Conservation (phyloP, 139 green algal species). For the Penium margaritaceum region DNA sequence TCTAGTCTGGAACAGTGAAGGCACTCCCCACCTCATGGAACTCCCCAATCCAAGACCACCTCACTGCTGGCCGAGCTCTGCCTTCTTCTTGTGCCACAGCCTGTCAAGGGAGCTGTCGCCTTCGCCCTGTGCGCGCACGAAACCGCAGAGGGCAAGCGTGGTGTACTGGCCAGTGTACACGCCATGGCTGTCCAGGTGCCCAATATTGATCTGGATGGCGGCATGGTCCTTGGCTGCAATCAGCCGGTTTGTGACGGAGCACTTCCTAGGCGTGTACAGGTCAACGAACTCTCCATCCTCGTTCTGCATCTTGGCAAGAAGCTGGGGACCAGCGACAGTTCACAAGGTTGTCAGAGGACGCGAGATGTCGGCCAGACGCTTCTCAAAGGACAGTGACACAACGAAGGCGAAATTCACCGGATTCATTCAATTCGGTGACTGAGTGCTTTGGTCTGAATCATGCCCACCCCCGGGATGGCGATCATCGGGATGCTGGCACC, state of each 20-base stretch:
- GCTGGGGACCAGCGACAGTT: too few relatives aligned
- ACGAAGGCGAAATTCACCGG: too few relatives aligned
- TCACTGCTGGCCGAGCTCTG: conserved; percentile 34
- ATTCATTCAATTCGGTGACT: too few relatives aligned
- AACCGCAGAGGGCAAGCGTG: conserved; percentile 85
- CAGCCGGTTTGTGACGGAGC: conserved; percentile 96
- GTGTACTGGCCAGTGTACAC: conserved; percentile 87
- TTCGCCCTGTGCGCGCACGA: conserved; percentile 34
- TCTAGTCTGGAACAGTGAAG: too few relatives aligned
- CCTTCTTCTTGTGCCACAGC: conserved; percentile 44
- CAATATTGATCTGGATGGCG: conserved; percentile 95
- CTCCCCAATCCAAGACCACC: too few relatives aligned
- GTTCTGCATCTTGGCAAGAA: conserved; percentile 80
- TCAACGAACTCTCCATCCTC: conserved; percentile 86
- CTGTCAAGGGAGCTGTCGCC: conserved; percentile 38
- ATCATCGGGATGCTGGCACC: too few relatives aligned
- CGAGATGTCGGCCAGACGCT: too few relatives aligned
- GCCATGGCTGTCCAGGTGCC: conserved; percentile 89
- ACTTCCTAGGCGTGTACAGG: conserved; percentile 97
- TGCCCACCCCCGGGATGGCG: too few relatives aligned
- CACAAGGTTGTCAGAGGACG: too few relatives aligned
- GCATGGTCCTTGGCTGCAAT: conserved; percentile 97
- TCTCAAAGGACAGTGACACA: too few relatives aligned
- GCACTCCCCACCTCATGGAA: too few relatives aligned
- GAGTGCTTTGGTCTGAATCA: too few relatives aligned